These are phyloP conservation scores for Cytospora schulzeri DNA, from an alignment of 2,329 filamentous ascomycete genomes.

Conservation along the genomic window DNA sequence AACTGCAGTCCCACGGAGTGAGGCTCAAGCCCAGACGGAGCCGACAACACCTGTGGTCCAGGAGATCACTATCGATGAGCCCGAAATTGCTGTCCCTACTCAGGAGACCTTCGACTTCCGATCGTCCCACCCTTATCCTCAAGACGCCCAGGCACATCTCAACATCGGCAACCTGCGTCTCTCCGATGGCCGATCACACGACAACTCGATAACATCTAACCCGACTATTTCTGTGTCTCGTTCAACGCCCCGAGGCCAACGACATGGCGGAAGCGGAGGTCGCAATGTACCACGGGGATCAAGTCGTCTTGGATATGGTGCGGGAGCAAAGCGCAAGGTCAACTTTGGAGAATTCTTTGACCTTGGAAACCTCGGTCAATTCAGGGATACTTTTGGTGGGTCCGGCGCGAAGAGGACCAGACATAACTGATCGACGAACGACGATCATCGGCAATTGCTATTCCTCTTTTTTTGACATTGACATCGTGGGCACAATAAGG, in stretches of 20 bases:
- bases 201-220: slow-evolving; percentile 36
- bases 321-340: slow-evolving; percentile 72
- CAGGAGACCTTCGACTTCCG: slow-evolving; percentile 71
- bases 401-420: slow-evolving; percentile 53
- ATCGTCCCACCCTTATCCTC: slow-evolving; percentile 62
- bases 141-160: slow-evolving; percentile 52
- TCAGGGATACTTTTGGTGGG: slow-evolving; percentile 60
- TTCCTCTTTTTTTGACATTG: slow-evolving; percentile 5
- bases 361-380: slow-evolving; percentile 62
- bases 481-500: slow-evolving; percentile 1
- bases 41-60: slow-evolving; percentile 34
- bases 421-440: slow-evolving; percentile 41
- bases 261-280: slow-evolving; percentile 30
- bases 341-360: slow-evolving; percentile 78
- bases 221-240: slow-evolving; percentile 22
- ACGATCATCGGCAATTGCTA: neutral
- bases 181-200: slow-evolving; percentile 52
- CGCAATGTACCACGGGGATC: slow-evolving; percentile 34
- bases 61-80: slow-evolving; percentile 30
- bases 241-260: slow-evolving; percentile 22
- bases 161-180: slow-evolving; percentile 64
- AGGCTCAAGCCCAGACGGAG: slow-evolving; percentile 42
- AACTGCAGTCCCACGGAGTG: slow-evolving; percentile 34
- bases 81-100: slow-evolving; percentile 53
- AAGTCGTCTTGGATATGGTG: slow-evolving; percentile 59